Base-by-base conservation (phyloP, 371 early-diverging fungal genomes). In the Mucor circinelloides region DNA sequence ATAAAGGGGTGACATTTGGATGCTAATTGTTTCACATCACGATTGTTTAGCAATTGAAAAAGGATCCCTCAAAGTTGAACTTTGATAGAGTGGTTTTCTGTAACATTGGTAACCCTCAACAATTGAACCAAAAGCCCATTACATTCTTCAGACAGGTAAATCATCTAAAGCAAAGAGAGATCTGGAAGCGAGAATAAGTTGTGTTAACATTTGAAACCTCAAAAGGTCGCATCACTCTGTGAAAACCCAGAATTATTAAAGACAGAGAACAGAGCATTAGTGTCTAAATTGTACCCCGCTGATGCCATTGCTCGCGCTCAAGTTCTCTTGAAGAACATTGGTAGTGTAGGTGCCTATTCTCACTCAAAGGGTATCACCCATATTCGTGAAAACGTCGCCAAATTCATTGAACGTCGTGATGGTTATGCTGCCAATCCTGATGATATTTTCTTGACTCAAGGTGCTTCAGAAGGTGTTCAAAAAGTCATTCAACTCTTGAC, bases 31-130 rank as follows among this genome's bases (percentile, higher is more conserved):
- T 50, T 50, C 23, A 50, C 25, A 50, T 25, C 12, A 23, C n/a
- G 12, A 25, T 23, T 50, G 50, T 25, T 36, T 36, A 73, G 71
- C 71, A 67, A 69, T 63, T 72, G 30, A 65, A 69, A 44, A 58
- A 52, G 27, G 73, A 72, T 60, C 69, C 73, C 48, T 88, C 56
- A 63, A 70, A 73, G 10, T 82, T 91, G 31, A 90, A 91, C 3
- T 99, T 98, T 76, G 80, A 87, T 44, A 15, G 12, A 25, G 63
- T 63, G 7, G 90, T 93, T 42, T 89, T 87, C 72, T 96, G 97
- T 85, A 99, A 99, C 78, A 98, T 99, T 70, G 99, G 99, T 67
- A 99, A 99, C 82, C 99, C 99, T 44, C 98, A 99, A 80, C 95
- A 95, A 77, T 87, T 99, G 10, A 77, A 85, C 42, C 99, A 99